Percentiles rank a stretch among this genome's conserved stretches.
phyloP scores from a whole-genome alignment of 2,329 filamentous ascomycete species.

The Didymella keratinophila region DNA sequence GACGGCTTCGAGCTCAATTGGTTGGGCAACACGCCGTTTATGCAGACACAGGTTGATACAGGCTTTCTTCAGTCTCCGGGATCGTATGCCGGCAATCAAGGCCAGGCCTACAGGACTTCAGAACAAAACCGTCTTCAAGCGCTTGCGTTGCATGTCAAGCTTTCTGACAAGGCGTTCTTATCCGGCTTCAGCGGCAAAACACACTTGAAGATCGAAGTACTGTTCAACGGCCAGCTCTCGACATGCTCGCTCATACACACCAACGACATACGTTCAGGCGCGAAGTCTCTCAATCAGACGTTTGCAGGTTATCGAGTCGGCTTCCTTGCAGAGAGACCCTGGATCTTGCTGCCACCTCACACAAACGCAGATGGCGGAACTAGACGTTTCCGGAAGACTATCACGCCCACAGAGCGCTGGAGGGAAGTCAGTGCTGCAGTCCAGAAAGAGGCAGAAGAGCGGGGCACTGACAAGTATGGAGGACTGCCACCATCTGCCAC shows the following conservation, averaged over 20 bases:
- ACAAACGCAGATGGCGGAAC: conserved; percentile 34
- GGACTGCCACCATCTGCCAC: conserved; percentile 47
- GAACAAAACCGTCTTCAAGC: conserved; percentile 26
- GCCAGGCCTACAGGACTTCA: background rate
- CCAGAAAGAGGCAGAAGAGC: conserved; percentile 42
- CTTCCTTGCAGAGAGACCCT: conserved; percentile 54
- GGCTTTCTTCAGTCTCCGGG: background rate
- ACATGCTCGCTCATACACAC: conserved; percentile 40
- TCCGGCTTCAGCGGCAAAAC: conserved; percentile 34
- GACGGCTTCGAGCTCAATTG: conserved; percentile 37
- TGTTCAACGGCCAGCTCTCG: conserved; percentile 56
- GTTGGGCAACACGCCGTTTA: conserved; percentile 42
- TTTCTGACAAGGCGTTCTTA: conserved; percentile 44
- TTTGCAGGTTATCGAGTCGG: conserved; percentile 53
- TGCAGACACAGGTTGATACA: conserved; percentile 38
- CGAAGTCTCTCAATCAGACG: conserved; percentile 32
- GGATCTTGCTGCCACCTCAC: conserved; percentile 50
- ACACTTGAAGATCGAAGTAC: conserved; percentile 58
- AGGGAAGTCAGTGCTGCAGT: conserved; percentile 40
- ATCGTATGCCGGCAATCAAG: background rate
- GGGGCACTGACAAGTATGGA: conserved; percentile 46
- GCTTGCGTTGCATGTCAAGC: conserved; percentile 42
- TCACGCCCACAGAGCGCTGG: conserved; percentile 45
- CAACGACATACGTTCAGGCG: conserved; percentile 29
- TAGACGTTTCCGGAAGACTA: conserved; percentile 14